Base-by-base conservation (phyloP, 2,329 filamentous ascomycete species). In the Ascochyta clinopodiicola region DNA sequence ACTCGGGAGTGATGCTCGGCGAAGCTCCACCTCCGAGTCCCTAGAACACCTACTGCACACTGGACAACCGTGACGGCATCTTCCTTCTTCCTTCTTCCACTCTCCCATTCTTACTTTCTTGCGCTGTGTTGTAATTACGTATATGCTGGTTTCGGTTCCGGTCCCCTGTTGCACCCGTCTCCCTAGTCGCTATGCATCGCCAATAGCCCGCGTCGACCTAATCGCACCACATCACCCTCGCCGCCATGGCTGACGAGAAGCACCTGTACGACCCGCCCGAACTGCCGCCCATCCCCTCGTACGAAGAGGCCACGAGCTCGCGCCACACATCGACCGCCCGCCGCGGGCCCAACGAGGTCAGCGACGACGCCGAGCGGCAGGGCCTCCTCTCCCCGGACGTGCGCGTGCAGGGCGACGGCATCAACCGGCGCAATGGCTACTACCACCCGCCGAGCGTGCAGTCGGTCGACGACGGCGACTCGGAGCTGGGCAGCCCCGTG, bases 371-470 rank as follows among this genome's bases (percentile, higher is more conserved):
- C 50, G 92, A 96, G 77, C 85, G 89, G 75, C 88, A 92, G 76
- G 90, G 88, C 6, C 84, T 96, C 24, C 82, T 96, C 36, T 82
- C 81, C 48, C 79, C 83, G 51, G 81, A 82, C 51, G 51, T 37
- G 4, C 61, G 29, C 31, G 77, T 57, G 19, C 56, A 66, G 56
- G 27, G 13, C 40, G 48, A 40, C 25, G 63, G 63, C 34, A 61
- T 69, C 44, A 68, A 72, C n/a, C 59, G 70, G 50, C 69, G 76
- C 47, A 71, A 74, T 68, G 75, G 73, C 35, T 74, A 76, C 61
- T 96, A 97, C 75, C 87, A 87, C 29, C 84, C 88, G 34, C 92
- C 94, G 1, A 93, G 90, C 1, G 92, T 94, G 59, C 90, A 95
- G 75, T 92, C 92, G 54, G 88, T 87, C 57, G 88, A 93, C 60